Evolutionary conservation across 2,329 filamentous ascomycete species (phyloP).

Genomic region (Aspergillus flavus): DNA sequence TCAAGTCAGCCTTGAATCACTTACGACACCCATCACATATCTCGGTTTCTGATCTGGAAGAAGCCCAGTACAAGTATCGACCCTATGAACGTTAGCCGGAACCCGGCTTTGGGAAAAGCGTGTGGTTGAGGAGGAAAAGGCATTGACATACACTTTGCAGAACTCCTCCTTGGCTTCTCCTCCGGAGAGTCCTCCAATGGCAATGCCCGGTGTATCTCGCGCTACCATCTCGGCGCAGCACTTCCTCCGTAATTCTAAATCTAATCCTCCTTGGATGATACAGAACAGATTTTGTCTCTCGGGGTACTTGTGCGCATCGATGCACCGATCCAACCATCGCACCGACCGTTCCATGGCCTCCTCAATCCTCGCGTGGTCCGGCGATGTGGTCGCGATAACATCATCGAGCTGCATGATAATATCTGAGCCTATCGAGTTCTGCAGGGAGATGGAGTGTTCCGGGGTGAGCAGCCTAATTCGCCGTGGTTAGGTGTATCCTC

Average conservation of each 20-base stretch:
- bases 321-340: constrained; percentile 94
- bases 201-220: constrained; percentile 90
- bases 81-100: constrained; percentile 44
- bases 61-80: constrained; percentile 79
- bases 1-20: constrained; percentile 20
- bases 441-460: constrained; percentile 92
- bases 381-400: constrained; percentile 93
- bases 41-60: constrained; percentile 91
- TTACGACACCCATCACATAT: constrained; percentile 94
- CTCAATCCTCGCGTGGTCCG: constrained; percentile 81
- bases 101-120: neutral
- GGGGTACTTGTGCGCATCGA: constrained; percentile 82
- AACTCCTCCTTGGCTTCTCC: constrained; percentile 94
- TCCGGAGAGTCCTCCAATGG: constrained; percentile 91
- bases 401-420: constrained; percentile 99
- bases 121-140: neutral
- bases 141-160: constrained; percentile 67
- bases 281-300: constrained; percentile 91
- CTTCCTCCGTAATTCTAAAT: constrained; percentile 79
- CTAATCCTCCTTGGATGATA: constrained; percentile 94
- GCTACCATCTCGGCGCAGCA: constrained; percentile 87
- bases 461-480: constrained; percentile 75
- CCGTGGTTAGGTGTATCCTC: neutral
- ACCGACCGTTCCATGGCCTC: constrained; percentile 95
- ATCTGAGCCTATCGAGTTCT: constrained; percentile 96